phyloP scores from a whole-genome alignment of 2,329 filamentous ascomycete genomes.

The Talaromyces albobiverticillius region DNA sequence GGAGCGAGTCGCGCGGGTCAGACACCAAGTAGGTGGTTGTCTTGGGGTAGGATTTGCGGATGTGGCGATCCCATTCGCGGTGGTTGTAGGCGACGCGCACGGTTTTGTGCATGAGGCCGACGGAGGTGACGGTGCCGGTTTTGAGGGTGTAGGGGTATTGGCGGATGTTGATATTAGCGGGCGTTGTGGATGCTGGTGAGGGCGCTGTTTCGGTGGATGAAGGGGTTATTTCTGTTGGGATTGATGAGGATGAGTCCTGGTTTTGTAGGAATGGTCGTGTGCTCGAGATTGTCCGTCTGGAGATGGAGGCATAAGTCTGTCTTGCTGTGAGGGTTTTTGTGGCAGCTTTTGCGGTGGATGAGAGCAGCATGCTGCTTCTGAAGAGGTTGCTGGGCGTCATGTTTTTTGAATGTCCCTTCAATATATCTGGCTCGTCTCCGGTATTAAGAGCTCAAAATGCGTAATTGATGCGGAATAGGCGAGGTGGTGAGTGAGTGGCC shows the following conservation, averaged over 20 bases:
- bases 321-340: not conserved
- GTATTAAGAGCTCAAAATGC: no score
- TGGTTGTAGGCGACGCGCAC: conserved; percentile 36
- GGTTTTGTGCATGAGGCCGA: conserved; percentile 41
- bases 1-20: conserved; percentile 41
- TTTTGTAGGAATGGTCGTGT: not conserved
- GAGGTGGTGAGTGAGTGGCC: not conserved
- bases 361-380: conserved; percentile 4
- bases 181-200: no score
- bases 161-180: conserved; percentile 20
- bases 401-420: not conserved
- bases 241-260: not conserved
- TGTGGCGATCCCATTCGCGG: conserved; percentile 33
- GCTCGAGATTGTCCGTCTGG: conserved; percentile 5
- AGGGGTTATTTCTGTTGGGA: not conserved
- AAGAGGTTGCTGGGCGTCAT: conserved; percentile 27
- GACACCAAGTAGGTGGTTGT: conserved; percentile 33
- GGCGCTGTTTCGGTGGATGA: no score
- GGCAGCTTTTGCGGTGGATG: not conserved
- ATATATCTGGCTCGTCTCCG: not conserved
- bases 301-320: not conserved
- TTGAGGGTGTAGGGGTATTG: conserved; percentile 34
- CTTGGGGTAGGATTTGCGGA: conserved; percentile 37
- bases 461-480: no score
- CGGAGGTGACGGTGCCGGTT: conserved; percentile 40